Percentiles rank a stretch among this genome's conserved stretches.
These are phyloP conservation scores for Raffaelea ambrosiae DNA, from an alignment of 2,329 filamentous ascomycete genomes.

Conservation along the genomic window DNA sequence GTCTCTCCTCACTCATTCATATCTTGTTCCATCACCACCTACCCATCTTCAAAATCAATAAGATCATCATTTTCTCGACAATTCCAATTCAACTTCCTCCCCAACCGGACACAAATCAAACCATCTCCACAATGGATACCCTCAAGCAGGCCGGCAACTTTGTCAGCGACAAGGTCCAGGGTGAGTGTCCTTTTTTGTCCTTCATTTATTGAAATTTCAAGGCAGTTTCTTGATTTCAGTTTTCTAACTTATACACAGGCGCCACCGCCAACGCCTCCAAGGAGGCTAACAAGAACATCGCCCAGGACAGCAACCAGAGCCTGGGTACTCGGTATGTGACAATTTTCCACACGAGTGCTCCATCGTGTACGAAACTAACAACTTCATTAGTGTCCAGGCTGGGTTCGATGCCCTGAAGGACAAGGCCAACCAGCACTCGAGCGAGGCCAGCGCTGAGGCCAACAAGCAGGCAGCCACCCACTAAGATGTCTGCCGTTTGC, in stretches of 20 bases:
- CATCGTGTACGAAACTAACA: no score
- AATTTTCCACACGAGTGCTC: no score
- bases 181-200: no score
- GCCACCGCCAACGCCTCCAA: constrained; percentile 36
- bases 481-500: no score
- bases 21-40: neutral
- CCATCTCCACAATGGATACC: constrained; percentile 27
- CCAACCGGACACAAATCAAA: constrained; percentile 8
- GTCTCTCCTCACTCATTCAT: no score
- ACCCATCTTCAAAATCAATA: neutral
- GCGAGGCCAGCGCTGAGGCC: constrained; percentile 25
- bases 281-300: constrained; percentile 52
- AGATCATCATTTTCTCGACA: constrained; percentile 1
- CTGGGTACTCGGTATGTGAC: no score
- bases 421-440: constrained; percentile 22
- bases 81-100: constrained; percentile 6
- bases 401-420: constrained; percentile 24
- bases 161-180: constrained; percentile 47
- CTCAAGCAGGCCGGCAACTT: constrained; percentile 48
- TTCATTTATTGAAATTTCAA: neutral
- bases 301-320: constrained; percentile 50
- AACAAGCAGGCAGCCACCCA: constrained; percentile 29
- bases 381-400: constrained; percentile 21
- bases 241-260: constrained; percentile 15
- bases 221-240: neutral